Conservation (phyloP, 805 yeast species). For the Cyberlindnera maritima region DNA sequence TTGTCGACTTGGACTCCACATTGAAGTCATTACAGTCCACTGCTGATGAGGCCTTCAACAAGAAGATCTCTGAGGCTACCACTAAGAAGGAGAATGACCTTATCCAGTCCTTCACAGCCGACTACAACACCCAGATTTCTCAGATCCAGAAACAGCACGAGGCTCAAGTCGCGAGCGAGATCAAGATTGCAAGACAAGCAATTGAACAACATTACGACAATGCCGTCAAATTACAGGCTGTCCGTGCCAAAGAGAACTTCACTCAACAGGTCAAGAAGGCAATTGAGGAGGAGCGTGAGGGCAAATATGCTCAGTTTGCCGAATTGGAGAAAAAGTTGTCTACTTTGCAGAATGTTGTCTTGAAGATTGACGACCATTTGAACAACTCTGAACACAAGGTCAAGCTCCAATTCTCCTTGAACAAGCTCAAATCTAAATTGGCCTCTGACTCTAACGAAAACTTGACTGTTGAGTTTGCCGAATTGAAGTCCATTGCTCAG, state of each 20-base stretch:
- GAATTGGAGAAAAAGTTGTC: constrained; percentile 54
- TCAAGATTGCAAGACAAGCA: constrained; percentile 63
- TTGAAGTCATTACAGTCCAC: constrained; percentile 14
- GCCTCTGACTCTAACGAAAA: constrained; percentile 37
- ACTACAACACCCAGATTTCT: constrained; percentile 60
- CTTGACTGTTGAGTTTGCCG: constrained; percentile 22
- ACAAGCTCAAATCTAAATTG: constrained; percentile 40
- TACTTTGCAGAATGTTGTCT: constrained; percentile 53
- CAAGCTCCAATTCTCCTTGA: constrained; percentile 42
- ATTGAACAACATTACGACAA: constrained; percentile 72
- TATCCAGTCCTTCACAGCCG: constrained; percentile 55
- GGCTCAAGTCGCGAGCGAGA: constrained; percentile 56
- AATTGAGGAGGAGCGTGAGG: constrained; percentile 73
- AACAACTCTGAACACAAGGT: constrained; percentile 38
- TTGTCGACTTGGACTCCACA: constrained; percentile 23
- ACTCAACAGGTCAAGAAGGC: constrained; percentile 53
- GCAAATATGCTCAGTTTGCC: constrained; percentile 68
- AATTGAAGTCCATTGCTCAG: constrained; percentile 33
- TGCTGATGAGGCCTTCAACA: constrained; percentile 12
- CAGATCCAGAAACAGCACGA: constrained; percentile 59
- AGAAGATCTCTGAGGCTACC: constrained; percentile 24
- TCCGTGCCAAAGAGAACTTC: constrained; percentile 67
- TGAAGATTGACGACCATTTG: constrained; percentile 36
- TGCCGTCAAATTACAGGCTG: constrained; percentile 61
- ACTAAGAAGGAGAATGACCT: constrained; percentile 48